Evolutionary conservation across 202 grass and related monocot genomes (phyloP).

Genomic region (Schoenoplectus tabernaemontani): DNA sequence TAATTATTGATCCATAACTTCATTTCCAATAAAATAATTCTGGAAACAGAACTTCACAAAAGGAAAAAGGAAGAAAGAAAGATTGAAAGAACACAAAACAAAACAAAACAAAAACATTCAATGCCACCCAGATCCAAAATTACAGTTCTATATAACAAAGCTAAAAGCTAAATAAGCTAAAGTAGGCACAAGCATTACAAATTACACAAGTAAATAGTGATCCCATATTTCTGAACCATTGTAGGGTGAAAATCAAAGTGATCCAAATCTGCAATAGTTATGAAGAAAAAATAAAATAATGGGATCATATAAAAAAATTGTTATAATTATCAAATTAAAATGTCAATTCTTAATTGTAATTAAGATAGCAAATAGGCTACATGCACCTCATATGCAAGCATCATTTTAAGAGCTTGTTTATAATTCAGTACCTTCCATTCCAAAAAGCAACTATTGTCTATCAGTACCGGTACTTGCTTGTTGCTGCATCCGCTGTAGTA

Average conservation of each 20-base stretch:
- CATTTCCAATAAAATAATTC: constrained; percentile 4
- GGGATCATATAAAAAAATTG: neutral
- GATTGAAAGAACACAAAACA: neutral
- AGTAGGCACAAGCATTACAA: constrained; percentile 3
- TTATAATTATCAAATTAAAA: neutral
- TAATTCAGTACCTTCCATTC: neutral
- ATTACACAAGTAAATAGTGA: neutral
- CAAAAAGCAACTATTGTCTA: constrained; percentile 41
- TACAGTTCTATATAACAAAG: neutral
- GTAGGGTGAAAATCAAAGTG: neutral
- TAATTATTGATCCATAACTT: neutral
- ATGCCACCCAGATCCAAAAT: neutral
- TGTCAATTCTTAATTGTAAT: constrained; percentile 16
- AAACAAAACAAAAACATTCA: neutral
- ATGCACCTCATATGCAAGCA: neutral
- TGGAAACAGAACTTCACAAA: neutral
- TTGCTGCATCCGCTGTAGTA: constrained; percentile 88
- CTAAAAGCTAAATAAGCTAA: neutral
- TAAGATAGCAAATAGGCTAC: neutral
- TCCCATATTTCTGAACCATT: neutral
- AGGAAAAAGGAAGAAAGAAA: neutral
- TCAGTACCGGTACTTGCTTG: constrained; percentile 52
- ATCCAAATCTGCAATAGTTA: neutral
- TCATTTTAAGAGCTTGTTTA: neutral
- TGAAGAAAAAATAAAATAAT: neutral